These are phyloP conservation scores for Scheffersomyces illinoinensis DNA, from an alignment of 1,139 yeast species.

Conservation along the genomic window DNA sequence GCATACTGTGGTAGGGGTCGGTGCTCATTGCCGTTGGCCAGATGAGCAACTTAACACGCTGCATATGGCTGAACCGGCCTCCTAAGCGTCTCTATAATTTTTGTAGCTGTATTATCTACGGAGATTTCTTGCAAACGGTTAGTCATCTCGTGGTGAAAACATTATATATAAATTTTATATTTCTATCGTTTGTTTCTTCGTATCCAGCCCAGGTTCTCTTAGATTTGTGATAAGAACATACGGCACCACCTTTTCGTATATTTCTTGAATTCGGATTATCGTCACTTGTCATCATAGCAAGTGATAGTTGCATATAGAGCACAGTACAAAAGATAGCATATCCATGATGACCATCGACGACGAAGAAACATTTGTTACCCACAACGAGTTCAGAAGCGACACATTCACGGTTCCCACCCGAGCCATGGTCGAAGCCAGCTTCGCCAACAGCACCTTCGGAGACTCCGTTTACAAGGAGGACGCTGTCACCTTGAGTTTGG, in stretches of 20 bases:
- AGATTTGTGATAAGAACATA: not conserved
- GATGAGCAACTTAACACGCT: not conserved
- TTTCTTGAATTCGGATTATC: not conserved
- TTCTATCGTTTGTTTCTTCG: not conserved
- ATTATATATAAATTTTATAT: too few species aligned
- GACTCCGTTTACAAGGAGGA: conserved; percentile 50
- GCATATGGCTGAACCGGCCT: not conserved
- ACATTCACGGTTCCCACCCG: conserved; percentile 91
- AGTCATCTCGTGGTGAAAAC: not conserved
- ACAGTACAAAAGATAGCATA: not conserved
- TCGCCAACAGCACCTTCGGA: conserved; percentile 23
- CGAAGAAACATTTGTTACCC: conserved; percentile 28
- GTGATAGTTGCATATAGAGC: not conserved
- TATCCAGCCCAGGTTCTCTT: not conserved
- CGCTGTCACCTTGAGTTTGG: conserved; percentile 32
- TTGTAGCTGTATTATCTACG: not conserved
- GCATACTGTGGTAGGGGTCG: not conserved
- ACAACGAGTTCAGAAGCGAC: conserved; percentile 75
- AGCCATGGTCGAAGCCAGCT: conserved; percentile 61
- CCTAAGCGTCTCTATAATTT: not conserved
- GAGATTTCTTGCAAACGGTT: not conserved
- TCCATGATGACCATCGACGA: conserved; percentile 21
- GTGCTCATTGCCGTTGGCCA: not conserved
- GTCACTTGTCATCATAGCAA: not conserved
- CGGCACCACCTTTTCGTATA: not conserved